Percentiles rank a stretch among this genome's conserved stretches.
Conservation (phyloP, 805 yeast genomes). For the Pichia eremophila region DNA sequence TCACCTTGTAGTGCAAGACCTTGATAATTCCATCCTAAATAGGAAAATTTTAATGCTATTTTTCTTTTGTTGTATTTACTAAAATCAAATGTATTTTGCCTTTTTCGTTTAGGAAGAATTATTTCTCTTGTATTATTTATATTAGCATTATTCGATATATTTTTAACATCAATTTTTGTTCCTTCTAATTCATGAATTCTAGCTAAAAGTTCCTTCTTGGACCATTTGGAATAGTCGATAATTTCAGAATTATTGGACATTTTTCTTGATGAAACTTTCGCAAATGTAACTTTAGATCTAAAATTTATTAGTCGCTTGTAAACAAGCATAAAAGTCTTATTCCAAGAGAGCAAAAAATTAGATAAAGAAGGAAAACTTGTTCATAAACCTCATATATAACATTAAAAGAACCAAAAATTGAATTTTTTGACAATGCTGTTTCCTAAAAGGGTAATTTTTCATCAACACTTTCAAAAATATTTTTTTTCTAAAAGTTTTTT, state of each 20-base stretch:
- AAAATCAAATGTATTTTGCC: constrained; percentile 51
- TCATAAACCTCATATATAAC: no score
- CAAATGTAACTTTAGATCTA: no score
- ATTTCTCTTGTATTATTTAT: not conserved
- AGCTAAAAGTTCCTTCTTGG: constrained; percentile 52
- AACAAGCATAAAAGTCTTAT: no score
- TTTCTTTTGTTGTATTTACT: constrained; percentile 52
- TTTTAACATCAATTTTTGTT: not conserved
- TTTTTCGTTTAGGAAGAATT: constrained; percentile 10
- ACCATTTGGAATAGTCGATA: constrained; percentile 48
- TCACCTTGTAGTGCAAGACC: constrained; percentile 81
- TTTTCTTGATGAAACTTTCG: not conserved
- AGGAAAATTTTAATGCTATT: constrained; percentile 76
- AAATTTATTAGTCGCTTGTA: no score
- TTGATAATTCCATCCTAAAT: constrained; percentile 89
- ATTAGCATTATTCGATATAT: not conserved
- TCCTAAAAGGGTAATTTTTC: no score
- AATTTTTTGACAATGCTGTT: no score
- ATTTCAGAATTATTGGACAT: not conserved
- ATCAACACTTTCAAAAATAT: no score
- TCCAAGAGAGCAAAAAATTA: no score
- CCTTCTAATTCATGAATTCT: constrained; percentile 49
- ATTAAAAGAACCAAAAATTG: no score
- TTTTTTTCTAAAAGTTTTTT: no score
- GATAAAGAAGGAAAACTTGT: no score